Evolutionary conservation across 306 rosid genomes (phyloP).

Genomic region (Cucumis melo): DNA sequence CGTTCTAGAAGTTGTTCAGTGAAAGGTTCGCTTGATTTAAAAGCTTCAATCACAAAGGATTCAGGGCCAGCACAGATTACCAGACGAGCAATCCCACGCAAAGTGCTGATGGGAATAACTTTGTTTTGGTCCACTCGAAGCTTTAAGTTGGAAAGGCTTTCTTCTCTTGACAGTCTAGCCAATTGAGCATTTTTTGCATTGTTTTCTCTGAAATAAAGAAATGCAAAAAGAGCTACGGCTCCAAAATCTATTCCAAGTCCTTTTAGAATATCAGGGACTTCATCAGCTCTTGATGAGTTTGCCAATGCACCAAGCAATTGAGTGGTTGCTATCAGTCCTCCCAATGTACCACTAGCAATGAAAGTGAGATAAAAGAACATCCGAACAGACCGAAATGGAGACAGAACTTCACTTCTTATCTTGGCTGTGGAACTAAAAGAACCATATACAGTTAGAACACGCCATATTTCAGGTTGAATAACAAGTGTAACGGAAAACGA

Average conservation of each 20-base stretch:
- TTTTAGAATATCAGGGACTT: conserved; percentile 37
- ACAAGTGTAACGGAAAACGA: conserved; percentile 20
- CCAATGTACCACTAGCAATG: conserved; percentile 63
- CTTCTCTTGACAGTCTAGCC: conserved; percentile 80
- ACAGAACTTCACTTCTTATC: conserved; percentile 77
- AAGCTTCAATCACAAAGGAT: conserved; percentile 49
- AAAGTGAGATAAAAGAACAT: conserved; percentile 68
- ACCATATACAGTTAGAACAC: conserved; percentile 31
- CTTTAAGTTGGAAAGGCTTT: conserved; percentile 66
- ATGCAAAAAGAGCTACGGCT: conserved; percentile 66
- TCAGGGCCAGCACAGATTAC: conserved; percentile 85
- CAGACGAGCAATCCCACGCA: conserved; percentile 80
- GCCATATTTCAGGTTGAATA: conserved; percentile 36
- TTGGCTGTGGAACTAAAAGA: conserved; percentile 63
- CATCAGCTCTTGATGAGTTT: conserved; percentile 49
- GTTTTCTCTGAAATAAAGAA: conserved; percentile 64
- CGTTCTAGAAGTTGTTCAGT: conserved; percentile 66
- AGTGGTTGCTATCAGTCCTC: conserved; percentile 57
- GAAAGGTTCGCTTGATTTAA: conserved; percentile 57
- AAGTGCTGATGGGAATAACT: conserved; percentile 45
- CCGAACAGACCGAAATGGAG: conserved; percentile 75
- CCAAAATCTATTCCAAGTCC: conserved; percentile 77
- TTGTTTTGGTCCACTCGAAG: conserved; percentile 58
- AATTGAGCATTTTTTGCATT: conserved; percentile 61
- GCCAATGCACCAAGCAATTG: conserved; percentile 60